Evolutionary conservation across 164 flowering plant species (phyloP), one percentile per base, ranked within the genome.

Genomic region (Litsea cubeba): DNA sequence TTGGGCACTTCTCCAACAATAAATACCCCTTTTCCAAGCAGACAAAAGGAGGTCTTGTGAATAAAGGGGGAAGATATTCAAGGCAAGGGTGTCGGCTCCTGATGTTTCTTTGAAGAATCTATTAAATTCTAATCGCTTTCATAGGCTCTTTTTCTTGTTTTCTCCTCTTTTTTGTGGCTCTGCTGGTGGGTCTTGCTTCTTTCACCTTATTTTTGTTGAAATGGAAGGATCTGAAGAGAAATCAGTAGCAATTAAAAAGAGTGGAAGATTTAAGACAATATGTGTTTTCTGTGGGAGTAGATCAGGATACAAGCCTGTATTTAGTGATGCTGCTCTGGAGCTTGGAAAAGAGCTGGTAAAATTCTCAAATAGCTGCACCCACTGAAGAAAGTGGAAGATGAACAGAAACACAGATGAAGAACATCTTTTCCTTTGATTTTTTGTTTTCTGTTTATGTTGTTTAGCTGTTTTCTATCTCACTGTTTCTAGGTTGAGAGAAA

Each of bases 211-310:
- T 74, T 62, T 24, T 35, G 57, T 8, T 65, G 28, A 11, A 67
- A 84, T 83, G 91, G 88, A 83, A 79, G 81, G 75, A 80, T 76
- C 40, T 60, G 77, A 70, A 76, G 82, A 60, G 50, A 51, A 62
- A 70, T 65, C 79, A 50, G 24, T 71, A 71, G 54, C 68, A 76
- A 82, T 71, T 72, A 80, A 81, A 75, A 75, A 75, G 32, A 80
- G 26, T 73, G 65, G 84, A 58, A 82, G 75, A 64, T 88, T 90
- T 74, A 86, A 76, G 77, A 86, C 84, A 71, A 82, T 90, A 57
- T 90, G 94, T 78, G 94, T 90, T 8, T 90, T 83, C 76, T 90
- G 94, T 85, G 94, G 94, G 6, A 88, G 94, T 71, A 87, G 87
- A 77, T 73, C 83, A 69, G 94, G 94, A 54, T 70, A 80, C 82